Evolutionary conservation across 768 basidiomycete genomes (phyloP), one percentile per base, ranked within the genome.

Genomic region (Cyclocybe aegerita): DNA sequence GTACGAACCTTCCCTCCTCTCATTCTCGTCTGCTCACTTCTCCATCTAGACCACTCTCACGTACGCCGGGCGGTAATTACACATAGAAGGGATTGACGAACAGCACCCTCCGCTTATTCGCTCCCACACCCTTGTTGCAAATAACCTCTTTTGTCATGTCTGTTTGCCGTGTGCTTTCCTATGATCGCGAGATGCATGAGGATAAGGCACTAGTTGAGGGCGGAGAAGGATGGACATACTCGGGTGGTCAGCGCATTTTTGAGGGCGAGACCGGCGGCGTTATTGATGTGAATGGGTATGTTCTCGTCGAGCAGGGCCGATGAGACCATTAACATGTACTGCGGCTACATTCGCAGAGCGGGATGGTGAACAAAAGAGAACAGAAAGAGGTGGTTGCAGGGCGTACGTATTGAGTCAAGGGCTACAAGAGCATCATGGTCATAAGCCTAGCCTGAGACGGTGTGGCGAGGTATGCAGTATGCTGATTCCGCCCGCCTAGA

Each of bases 231-330:
- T 61, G 56, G 61, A 74, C 91, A 70, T 75, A 98, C 96, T 62
- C 92, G 78, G 53, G 95, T 92, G 32, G 87, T 82, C 51, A 99
- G 71, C 53, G 93, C 82, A 70, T 99, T 99, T 82, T 98, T 99
- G 70, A 99, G 76, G 14, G 96, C 95, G 45, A 99, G 78, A 66
- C 93, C 94, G 16, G 97, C 95, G n/a, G 96, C 94, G 64, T 91
- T 96, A 58, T 97, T 80, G 47, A 95, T 82, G 66, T 93, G 86
- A 32, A 85, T 62, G 10, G 79, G 75, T 5, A 79, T 80, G 39
- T 56, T 72, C 65, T 94, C 92, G 59, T 93, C 87, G 29, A 85
- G 82, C 41, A 99, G 81, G 57, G 93, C 91, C n/a, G 81, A 71
- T 12, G 90, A 87, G 55, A 99, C 85, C 79, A 91, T 93, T 65